Percentiles rank a stretch among this genome's conserved stretches.
phyloP scores from a whole-genome alignment of 768 basidiomycete species.

The Tulasnella sp. region DNA sequence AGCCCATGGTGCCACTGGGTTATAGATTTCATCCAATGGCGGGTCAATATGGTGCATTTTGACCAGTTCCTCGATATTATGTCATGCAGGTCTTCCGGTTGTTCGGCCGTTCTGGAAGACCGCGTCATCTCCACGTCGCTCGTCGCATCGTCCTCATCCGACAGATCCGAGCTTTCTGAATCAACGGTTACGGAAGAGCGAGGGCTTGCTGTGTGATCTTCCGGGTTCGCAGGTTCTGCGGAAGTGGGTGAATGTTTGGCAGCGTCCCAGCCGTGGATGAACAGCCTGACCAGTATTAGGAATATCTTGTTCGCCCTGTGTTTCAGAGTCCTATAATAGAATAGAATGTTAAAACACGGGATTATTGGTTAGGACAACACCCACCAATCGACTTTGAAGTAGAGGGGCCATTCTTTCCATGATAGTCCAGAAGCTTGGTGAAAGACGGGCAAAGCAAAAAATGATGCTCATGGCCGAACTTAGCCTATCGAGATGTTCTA shows the following conservation, averaged over 20 bases:
- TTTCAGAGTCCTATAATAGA: not conserved
- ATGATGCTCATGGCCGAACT: not conserved
- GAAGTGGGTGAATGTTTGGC: not conserved
- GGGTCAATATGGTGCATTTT: not conserved
- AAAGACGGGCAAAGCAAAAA: not conserved
- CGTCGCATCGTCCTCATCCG: not conserved
- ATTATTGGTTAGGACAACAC: not conserved
- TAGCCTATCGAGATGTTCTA: not conserved
- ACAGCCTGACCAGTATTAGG: not conserved
- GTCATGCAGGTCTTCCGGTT: not conserved
- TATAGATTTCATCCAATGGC: not conserved
- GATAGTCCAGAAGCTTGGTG: not conserved
- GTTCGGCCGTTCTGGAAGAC: not conserved
- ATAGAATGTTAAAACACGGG: not conserved
- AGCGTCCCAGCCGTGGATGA: not conserved
- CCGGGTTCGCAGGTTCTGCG: not conserved
- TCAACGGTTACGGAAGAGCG: not conserved
- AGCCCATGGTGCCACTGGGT: not conserved
- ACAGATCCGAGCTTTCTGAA: not conserved
- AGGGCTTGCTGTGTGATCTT: not conserved
- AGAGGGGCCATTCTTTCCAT: not conserved
- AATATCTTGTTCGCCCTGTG: not conserved
- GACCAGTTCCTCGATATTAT: not conserved
- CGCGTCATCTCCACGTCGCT: not conserved
- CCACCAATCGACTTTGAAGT: not conserved